Conservation (phyloP, 2,329 filamentous ascomycete species). For the Canariomyces notabilis region DNA sequence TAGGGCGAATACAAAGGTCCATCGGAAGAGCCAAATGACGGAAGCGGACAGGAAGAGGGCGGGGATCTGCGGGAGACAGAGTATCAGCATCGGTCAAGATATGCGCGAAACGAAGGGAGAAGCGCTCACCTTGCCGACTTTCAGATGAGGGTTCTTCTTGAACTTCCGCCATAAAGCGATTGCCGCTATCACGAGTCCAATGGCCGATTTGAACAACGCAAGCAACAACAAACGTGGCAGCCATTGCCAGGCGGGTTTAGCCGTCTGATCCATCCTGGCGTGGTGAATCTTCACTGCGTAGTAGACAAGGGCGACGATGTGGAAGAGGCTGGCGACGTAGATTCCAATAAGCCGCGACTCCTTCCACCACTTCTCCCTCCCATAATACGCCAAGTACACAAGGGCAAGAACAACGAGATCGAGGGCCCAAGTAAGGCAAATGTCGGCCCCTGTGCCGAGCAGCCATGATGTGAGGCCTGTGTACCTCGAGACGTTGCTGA, state of each 20-base stretch:
- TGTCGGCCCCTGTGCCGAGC: background rate
- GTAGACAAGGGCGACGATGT: constrained; percentile 1
- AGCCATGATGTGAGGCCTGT: background rate
- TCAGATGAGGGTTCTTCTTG: background rate
- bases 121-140: background rate
- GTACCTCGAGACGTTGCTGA: no score
- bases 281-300: background rate
- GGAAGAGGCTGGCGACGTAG: background rate
- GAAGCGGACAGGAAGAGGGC: constrained; percentile 3
- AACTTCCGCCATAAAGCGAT: constrained; percentile 1
- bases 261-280: no score
- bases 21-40: constrained; percentile 11
- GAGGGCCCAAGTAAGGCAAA: background rate
- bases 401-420: constrained; percentile 5
- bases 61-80: background rate
- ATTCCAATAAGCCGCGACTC: constrained; percentile 4
- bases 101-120: no score
- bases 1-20: constrained; percentile 1
- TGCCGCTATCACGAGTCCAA: no score
- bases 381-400: constrained; percentile 6
- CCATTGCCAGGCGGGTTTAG: no score
- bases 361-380: constrained; percentile 11
- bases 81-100: background rate
- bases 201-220: no score
- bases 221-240: no score